Conservation (phyloP, 306 rosid genomes). For the Prosopis cineraria region DNA sequence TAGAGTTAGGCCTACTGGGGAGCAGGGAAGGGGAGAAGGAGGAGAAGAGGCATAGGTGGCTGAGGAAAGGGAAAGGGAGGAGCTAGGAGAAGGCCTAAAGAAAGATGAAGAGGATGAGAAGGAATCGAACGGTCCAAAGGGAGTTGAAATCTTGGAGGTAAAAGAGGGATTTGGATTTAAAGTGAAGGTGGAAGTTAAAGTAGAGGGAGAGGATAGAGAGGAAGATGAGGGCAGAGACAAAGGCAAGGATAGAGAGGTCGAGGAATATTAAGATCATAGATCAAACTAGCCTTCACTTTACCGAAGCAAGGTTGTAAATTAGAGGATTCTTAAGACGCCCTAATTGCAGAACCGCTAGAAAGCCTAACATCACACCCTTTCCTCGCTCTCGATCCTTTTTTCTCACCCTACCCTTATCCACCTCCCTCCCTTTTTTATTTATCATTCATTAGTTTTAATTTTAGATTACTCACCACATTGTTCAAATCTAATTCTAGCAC, state of each 20-base stretch:
- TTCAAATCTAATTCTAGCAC: too few relatives aligned
- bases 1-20: constrained; percentile 51
- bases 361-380: too few relatives aligned
- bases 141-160: constrained; percentile 68
- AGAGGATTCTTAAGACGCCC: too few relatives aligned
- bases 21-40: constrained; percentile 4
- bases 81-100: constrained; percentile 71
- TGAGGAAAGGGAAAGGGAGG: constrained; percentile 50
- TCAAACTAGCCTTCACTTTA: too few relatives aligned
- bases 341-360: too few relatives aligned
- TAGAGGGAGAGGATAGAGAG: constrained; percentile 64
- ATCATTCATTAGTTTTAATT: too few relatives aligned
- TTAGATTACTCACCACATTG: too few relatives aligned
- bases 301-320: too few relatives aligned
- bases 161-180: constrained; percentile 62
- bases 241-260: constrained; percentile 45
- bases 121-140: constrained; percentile 75
- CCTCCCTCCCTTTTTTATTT: too few relatives aligned
- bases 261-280: constrained; percentile 55
- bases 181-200: constrained; percentile 71
- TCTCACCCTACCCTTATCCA: not conserved
- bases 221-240: constrained; percentile 48
- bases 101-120: constrained; percentile 58
- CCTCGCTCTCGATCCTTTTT: too few relatives aligned
- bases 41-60: not conserved